Conservation (phyloP, 2,329 filamentous ascomycete species). For the Fusarium chuoi region DNA sequence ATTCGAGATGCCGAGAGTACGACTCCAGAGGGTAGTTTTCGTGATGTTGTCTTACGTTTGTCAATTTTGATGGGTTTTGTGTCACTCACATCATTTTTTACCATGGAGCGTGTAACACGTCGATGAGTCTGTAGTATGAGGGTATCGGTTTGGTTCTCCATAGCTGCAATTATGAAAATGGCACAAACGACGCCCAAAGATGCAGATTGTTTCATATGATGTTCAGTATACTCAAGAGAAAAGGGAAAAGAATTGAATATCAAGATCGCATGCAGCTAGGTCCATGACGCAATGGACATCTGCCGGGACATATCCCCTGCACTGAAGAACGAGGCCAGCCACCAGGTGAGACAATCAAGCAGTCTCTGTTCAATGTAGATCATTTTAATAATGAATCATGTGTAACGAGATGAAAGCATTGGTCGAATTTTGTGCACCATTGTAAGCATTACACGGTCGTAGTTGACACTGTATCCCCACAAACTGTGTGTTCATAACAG, state of each 20-base stretch:
- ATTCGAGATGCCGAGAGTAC: constrained; percentile 2
- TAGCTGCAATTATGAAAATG: rapidly evolving
- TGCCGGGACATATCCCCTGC: not conserved
- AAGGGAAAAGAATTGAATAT: too few relatives aligned
- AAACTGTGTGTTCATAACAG: not conserved
- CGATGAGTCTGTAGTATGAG: rapidly evolving
- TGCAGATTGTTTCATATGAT: rapidly evolving
- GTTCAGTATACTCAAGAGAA: rapidly evolving
- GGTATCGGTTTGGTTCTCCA: rapidly evolving
- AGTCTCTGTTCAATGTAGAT: too few relatives aligned
- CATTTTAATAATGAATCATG: not conserved
- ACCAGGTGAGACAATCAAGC: not conserved
- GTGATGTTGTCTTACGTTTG: not conserved
- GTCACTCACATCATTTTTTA: not conserved
- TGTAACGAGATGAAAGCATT: not conserved
- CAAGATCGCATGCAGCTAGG: too few relatives aligned
- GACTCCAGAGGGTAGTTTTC: not conserved
- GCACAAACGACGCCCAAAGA: rapidly evolving
- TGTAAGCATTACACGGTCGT: rapidly evolving
- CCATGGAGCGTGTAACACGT: constrained; percentile 20
- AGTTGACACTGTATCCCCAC: rapidly evolving
- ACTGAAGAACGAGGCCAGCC: not conserved
- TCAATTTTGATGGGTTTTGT: not conserved
- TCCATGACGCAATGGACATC: constrained; percentile 10
- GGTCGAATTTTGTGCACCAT: not conserved